phyloP scores from a whole-genome alignment of 441 rosid species.

The Adansonia madagascariensis region DNA sequence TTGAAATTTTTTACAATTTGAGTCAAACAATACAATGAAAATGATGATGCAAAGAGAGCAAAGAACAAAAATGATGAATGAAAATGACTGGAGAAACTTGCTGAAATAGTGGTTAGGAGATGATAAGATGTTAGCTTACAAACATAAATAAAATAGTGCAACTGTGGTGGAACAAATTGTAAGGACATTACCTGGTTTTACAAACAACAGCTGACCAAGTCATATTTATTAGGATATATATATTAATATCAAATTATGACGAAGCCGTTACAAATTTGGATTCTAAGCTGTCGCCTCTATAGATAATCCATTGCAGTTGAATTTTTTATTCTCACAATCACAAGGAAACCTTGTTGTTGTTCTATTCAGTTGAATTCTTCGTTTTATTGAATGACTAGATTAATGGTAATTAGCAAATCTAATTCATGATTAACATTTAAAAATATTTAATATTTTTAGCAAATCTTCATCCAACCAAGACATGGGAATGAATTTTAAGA shows the following conservation, averaged over 20 bases:
- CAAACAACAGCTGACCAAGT: neutral
- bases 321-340: neutral
- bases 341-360: neutral
- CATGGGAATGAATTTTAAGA: constrained; percentile 23
- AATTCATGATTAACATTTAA: neutral
- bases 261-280: neutral
- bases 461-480: neutral
- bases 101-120: too few species aligned
- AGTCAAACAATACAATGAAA: neutral
- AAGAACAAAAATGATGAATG: neutral
- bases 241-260: too few species aligned
- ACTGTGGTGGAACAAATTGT: neutral
- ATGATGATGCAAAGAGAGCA: neutral
- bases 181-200: neutral
- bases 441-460: neutral
- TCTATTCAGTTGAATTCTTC: neutral
- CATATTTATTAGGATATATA: neutral
- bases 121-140: neutral
- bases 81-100: neutral
- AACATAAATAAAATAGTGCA: neutral
- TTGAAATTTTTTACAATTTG: neutral
- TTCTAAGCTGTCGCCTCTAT: neutral
- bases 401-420: constrained; percentile 15
- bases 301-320: neutral
- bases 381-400: neutral